Percentiles rank a stretch among this genome's conserved stretches.
Conservation (phyloP, 192 early-diverging fungal genomes). For the Umbelopsis vinacea region DNA sequence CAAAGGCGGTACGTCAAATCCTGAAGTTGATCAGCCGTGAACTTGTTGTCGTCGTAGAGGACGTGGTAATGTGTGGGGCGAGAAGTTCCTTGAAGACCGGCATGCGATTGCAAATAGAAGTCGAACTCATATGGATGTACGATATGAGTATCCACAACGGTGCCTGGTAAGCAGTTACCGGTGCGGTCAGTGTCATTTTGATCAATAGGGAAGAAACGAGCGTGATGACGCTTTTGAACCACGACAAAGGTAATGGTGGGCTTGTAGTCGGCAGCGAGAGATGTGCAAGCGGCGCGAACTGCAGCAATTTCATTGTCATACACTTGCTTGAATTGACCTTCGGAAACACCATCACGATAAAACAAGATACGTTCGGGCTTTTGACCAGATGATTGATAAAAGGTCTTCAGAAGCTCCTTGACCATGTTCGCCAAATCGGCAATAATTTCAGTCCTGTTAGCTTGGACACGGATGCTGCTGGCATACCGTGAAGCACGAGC, state of each 20-base stretch:
- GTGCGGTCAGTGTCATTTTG: constrained; percentile 64
- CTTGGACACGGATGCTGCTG: constrained; percentile 67
- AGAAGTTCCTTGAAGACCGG: constrained; percentile 91
- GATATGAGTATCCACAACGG: constrained; percentile 73
- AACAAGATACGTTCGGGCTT: constrained; percentile 82
- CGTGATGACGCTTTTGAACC: constrained; percentile 91
- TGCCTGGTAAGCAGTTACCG: constrained; percentile 86
- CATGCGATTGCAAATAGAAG: constrained; percentile 90
- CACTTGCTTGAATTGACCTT: constrained; percentile 82
- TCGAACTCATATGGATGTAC: constrained; percentile 85
- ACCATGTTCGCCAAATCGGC: constrained; percentile 67
- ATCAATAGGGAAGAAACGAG: constrained; percentile 78
- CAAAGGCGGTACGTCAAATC: constrained; percentile 88
- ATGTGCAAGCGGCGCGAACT: constrained; percentile 56
- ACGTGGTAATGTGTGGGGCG: constrained; percentile 93
- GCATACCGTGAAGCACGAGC: constrained; percentile 64
- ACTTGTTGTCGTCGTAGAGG: constrained; percentile 84
- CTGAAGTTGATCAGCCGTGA: constrained; percentile 79
- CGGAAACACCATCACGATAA: constrained; percentile 91
- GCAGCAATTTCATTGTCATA: constrained; percentile 70
- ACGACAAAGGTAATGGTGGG: constrained; percentile 85
- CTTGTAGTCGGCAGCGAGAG: constrained; percentile 69
- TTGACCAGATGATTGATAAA: constrained; percentile 65
- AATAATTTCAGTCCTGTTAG: constrained; percentile 74
- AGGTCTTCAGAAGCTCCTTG: constrained; percentile 69